phyloP scores from a whole-genome alignment of 305 asterid genomes.

The Salvia sclarea region DNA sequence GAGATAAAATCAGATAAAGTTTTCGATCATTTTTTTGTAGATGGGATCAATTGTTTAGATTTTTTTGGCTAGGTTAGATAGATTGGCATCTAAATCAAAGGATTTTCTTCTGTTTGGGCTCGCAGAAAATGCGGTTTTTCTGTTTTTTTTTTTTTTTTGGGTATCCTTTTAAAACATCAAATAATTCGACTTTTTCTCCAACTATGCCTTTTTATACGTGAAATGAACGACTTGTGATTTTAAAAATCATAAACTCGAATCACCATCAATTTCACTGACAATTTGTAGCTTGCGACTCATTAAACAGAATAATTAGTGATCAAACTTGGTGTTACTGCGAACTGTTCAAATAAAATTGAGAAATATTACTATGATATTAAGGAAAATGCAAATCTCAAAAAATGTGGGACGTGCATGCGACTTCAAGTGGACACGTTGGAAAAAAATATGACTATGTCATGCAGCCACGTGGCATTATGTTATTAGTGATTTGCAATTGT shows the following conservation, averaged over 20 bases:
- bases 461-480: constrained; percentile 21
- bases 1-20: background rate
- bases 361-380: background rate
- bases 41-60: background rate
- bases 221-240: background rate
- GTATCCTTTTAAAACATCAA: background rate
- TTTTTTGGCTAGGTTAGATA: too few relatives aligned
- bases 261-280: too few relatives aligned
- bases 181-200: background rate
- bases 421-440: constrained; percentile 23
- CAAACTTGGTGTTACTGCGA: background rate
- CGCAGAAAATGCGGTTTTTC: too few relatives aligned
- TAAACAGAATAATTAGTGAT: background rate
- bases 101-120: background rate
- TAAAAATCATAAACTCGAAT: too few relatives aligned
- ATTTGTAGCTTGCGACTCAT: too few relatives aligned
- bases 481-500: background rate
- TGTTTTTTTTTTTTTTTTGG: background rate
- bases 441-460: background rate
- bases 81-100: background rate
- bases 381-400: background rate
- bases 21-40: too few relatives aligned
- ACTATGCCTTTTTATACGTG: background rate
- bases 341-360: background rate
- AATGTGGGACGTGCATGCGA: constrained; percentile 4